Percentiles rank a stretch among this genome's conserved stretches.
Evolutionary conservation across 257 asterid genomes (phyloP).

Genomic region (Nicotiana otophora): DNA sequence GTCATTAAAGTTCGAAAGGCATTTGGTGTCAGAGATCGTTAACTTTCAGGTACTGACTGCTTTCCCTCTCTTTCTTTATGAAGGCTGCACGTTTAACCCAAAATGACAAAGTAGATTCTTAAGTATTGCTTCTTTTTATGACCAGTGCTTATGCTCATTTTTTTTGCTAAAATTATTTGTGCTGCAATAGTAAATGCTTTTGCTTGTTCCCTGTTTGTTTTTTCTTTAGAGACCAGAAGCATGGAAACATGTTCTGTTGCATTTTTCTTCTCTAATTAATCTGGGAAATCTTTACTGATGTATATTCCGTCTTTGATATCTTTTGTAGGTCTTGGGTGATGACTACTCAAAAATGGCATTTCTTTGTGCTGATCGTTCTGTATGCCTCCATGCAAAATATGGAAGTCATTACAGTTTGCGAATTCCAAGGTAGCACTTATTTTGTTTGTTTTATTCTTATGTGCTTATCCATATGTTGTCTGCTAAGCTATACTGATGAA

Average conservation of each 20-base stretch:
- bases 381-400: slow-evolving; percentile 87
- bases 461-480: background rate
- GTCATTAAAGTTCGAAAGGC: slow-evolving; percentile 87
- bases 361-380: slow-evolving; percentile 93
- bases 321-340: slow-evolving; percentile 67
- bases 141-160: background rate
- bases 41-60: slow-evolving; percentile 55
- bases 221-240: background rate
- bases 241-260: background rate
- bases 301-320: slow-evolving; percentile 8
- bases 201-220: background rate
- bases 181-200: background rate
- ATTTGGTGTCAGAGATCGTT: slow-evolving; percentile 80
- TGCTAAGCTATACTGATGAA: background rate
- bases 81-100: background rate
- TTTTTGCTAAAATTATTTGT: background rate
- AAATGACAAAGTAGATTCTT: background rate
- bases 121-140: background rate
- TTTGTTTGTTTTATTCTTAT: background rate
- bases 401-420: slow-evolving; percentile 91
- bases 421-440: slow-evolving; percentile 63
- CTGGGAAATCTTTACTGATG: background rate
- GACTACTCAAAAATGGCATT: slow-evolving; percentile 91
- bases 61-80: background rate
- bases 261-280: slow-evolving; percentile 1